Base-by-base conservation (phyloP, 2,329 filamentous ascomycete genomes). In the Metarhizium rileyi region DNA sequence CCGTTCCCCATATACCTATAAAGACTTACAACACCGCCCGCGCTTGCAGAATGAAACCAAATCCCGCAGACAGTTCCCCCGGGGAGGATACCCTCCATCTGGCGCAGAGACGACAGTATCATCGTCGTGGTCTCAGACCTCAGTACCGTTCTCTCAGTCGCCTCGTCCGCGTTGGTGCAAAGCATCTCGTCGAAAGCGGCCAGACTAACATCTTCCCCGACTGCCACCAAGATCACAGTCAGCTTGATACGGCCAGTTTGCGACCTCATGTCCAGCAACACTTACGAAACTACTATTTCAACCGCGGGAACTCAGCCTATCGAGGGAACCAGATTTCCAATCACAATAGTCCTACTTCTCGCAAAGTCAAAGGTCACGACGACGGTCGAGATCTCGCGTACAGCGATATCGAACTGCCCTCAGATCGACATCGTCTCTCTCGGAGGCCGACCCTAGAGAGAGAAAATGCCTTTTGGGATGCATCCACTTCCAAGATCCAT, bases 391-490 rank as follows among this genome's bases (percentile, higher is more conserved):
- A 64, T 9, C 61, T 71, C 18, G 69, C 69, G 1, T 58, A 57
- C 18, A 66, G 64, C 50, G 54, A 58, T 36, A 52, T 66, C n/a
- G 57, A 59, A n/a, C 60, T 70, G 3, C 69, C 69, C 2, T 61
- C 65, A 28, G 70, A 72, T 51, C 51, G 58, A 33, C 57, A 54
- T 14, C 60, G 62, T 14, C 62, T 66, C 25, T 52, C 52, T n/a
- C 64, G 68, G 8, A 61, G 60, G 8, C 72, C 72, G 2, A 66
- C 65, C 1, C 64, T 75, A 22, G 71, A 73, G 53, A 62, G 73
- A 9, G 67, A 75, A 55, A 70, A 73, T 41, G 73, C 73, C 5
- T 76, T 76, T 38, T 62, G 67, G 42, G 70, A 72, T 43, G 60
- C 61, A 4, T 61, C 61, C 20, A 73, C 70, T 0, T 53, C 61